Evolutionary conservation across 768 basidiomycete species (phyloP).

Genomic region (Boletales sp.): DNA sequence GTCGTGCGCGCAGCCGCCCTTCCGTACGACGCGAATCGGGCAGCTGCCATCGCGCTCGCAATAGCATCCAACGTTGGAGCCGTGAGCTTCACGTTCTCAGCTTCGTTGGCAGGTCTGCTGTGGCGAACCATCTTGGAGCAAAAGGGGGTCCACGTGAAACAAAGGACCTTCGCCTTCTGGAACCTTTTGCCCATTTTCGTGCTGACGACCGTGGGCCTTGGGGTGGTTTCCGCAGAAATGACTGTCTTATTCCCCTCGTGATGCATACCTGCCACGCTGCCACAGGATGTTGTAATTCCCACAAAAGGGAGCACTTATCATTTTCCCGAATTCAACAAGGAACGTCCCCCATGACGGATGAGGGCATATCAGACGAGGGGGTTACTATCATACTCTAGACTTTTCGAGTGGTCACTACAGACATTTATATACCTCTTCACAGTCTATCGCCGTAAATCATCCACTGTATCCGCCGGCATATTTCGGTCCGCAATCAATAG

Average conservation of each 20-base stretch:
- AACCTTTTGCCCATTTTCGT: conserved; percentile 62
- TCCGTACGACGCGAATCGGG: conserved; percentile 38
- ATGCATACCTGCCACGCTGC: background rate
- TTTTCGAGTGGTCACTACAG: too few relatives aligned
- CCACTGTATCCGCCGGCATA: too few relatives aligned
- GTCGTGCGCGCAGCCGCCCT: conserved; percentile 52
- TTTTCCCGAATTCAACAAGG: too few relatives aligned
- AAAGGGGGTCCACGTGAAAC: conserved; percentile 63
- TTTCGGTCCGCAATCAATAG: too few relatives aligned
- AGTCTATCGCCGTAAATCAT: too few relatives aligned
- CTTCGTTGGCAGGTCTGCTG: conserved; percentile 82
- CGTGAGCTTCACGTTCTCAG: conserved; percentile 83
- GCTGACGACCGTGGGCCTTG: conserved; percentile 65
- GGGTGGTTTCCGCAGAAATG: conserved; percentile 76
- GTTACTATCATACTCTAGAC: too few relatives aligned
- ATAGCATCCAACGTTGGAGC: conserved; percentile 90
- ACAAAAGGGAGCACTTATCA: too few relatives aligned
- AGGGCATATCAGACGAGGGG: too few relatives aligned
- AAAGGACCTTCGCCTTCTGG: conserved; percentile 66
- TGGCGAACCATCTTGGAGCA: conserved; percentile 74
- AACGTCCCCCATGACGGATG: too few relatives aligned
- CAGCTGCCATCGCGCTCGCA: conserved; percentile 71
- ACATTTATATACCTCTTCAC: too few relatives aligned
- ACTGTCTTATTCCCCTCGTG: conserved; percentile 40
- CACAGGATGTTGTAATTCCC: too few relatives aligned